These are phyloP conservation scores for Caryopteris hybrid DNA, from an alignment of 305 asterid genomes.

Conservation along the genomic window DNA sequence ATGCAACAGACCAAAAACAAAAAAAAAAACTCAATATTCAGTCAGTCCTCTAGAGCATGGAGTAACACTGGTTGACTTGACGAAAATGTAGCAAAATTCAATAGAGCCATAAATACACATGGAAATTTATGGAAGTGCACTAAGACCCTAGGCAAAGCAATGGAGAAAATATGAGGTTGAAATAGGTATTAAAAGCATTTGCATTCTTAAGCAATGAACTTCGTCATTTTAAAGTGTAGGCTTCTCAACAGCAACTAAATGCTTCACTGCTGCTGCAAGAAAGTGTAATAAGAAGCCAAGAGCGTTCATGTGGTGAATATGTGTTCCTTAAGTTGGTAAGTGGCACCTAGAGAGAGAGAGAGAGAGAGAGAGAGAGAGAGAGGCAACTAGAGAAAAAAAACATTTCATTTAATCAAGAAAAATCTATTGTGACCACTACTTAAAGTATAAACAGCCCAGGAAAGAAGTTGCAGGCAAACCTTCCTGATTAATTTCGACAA, in stretches of 20 bases:
- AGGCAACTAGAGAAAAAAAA: too few species aligned
- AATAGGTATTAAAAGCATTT: neutral
- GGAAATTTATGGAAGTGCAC: neutral
- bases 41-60: neutral
- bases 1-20: neutral
- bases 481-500: neutral
- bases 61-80: neutral
- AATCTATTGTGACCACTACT: neutral
- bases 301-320: neutral
- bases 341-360: too few species aligned
- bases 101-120: neutral
- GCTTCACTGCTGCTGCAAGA: slow-evolving; percentile 7
- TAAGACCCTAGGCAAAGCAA: neutral
- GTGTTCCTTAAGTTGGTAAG: too few species aligned
- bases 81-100: neutral
- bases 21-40: neutral
- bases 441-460: neutral
- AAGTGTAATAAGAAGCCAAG: neutral
- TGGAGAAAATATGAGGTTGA: neutral
- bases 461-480: neutral
- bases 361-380: too few species aligned
- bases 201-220: neutral
- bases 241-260: slow-evolving; percentile 6
- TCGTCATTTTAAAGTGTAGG: neutral
- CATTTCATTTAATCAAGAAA: neutral